Conservation (phyloP, 2,329 filamentous ascomycete species). For the Orbilia brochopaga region DNA sequence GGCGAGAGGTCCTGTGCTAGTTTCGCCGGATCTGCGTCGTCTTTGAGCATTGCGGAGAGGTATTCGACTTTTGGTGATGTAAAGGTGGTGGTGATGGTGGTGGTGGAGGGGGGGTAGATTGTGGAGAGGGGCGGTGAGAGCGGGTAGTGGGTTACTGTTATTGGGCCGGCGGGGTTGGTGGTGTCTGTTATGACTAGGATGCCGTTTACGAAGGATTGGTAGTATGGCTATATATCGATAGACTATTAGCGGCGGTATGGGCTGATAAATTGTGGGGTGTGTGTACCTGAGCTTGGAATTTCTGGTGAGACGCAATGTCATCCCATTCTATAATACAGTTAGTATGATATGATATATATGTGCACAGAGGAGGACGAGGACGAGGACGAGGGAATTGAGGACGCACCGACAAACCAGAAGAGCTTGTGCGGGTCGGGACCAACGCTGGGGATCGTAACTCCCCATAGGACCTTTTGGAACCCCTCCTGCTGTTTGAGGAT, state of each 20-base stretch:
- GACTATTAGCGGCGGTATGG: neutral
- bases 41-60: slow-evolving; percentile 8
- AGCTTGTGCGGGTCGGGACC: slow-evolving; percentile 12
- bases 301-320: slow-evolving; percentile 17
- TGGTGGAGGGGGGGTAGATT: slow-evolving; percentile 9
- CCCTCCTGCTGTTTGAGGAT: slow-evolving; percentile 23
- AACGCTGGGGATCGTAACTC: neutral
- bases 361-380: neutral
- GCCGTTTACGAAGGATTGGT: slow-evolving; percentile 12
- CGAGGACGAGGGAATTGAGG: too few species aligned
- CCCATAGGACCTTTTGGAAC: slow-evolving; percentile 22
- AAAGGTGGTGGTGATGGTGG: neutral
- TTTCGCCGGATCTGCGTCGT: neutral
- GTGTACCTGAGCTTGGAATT: slow-evolving; percentile 13
- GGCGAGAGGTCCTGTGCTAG: neutral
- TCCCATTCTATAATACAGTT: slow-evolving; percentile 46
- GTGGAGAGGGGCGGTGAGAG: slow-evolving; percentile 16
- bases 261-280: neutral
- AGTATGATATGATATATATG: slow-evolving; percentile 7
- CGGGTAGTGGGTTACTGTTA: slow-evolving; percentile 24
- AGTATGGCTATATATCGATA: neutral
- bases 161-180: slow-evolving; percentile 10
- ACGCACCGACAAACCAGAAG: slow-evolving; percentile 47
- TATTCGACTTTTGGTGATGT: slow-evolving; percentile 27
- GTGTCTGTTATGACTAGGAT: slow-evolving; percentile 7